Conservation (phyloP, 2,329 filamentous ascomycete species). For the Pyrenochaeta sp. region DNA sequence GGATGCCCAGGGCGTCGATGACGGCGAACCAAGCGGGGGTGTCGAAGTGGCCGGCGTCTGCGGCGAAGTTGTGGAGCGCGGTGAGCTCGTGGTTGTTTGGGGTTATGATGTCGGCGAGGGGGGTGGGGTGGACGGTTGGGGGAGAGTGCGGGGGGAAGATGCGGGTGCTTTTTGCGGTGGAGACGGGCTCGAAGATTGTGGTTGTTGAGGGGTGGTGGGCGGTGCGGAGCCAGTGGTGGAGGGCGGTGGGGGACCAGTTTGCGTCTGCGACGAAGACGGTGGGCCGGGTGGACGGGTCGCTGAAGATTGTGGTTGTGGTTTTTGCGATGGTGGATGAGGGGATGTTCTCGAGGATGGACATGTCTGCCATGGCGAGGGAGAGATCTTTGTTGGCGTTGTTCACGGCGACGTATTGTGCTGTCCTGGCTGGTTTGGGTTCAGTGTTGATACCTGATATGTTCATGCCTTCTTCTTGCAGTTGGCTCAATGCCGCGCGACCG, state of each 20-base stretch:
- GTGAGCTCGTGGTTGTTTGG: constrained; percentile 85
- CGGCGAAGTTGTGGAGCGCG: constrained; percentile 78
- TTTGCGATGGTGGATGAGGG: constrained; percentile 26
- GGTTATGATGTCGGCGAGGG: constrained; percentile 75
- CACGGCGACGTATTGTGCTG: constrained; percentile 89
- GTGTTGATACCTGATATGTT: constrained; percentile 66
- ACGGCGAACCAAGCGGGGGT: constrained; percentile 76
- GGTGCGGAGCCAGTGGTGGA: constrained; percentile 72
- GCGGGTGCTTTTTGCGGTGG: constrained; percentile 75
- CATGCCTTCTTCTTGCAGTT: constrained; percentile 70
- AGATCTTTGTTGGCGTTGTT: constrained; percentile 86
- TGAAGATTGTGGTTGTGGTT: constrained; percentile 21
- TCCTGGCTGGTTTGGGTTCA: constrained; percentile 62
- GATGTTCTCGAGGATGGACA: constrained; percentile 75
- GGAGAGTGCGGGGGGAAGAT: constrained; percentile 63
- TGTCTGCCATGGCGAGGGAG: constrained; percentile 93
- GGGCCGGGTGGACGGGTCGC: constrained; percentile 53
- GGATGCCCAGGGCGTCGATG: constrained; percentile 81
- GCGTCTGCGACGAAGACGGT: constrained; percentile 85
- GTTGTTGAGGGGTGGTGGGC: constrained; percentile 51
- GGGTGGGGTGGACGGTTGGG: constrained; percentile 68
- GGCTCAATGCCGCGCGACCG: constrained; percentile 74
- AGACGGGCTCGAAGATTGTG: constrained; percentile 89
- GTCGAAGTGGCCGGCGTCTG: constrained; percentile 72
- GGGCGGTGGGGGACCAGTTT: constrained; percentile 76